Percentiles rank a stretch among this genome's conserved stretches.
Conservation (phyloP, 768 basidiomycete genomes). For the Tricholoma furcatifolium region DNA sequence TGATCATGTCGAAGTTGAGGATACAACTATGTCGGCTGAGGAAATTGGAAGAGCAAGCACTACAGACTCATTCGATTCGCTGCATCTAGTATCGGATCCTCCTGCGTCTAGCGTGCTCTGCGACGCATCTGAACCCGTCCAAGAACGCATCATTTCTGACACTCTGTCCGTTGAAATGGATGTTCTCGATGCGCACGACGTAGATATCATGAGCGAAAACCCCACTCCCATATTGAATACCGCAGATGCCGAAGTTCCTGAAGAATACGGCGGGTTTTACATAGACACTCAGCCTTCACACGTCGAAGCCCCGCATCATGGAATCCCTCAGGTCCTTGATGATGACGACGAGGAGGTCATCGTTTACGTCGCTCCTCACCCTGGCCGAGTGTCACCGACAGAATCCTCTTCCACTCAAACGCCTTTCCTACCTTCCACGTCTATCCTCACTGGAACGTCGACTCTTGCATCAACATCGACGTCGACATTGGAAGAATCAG, state of each 20-base stretch:
- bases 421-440: slow-evolving; percentile 11
- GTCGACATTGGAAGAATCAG: background rate
- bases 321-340: slow-evolving; percentile 16
- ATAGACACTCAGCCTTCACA: slow-evolving; percentile 41
- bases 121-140: too few species aligned
- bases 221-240: background rate
- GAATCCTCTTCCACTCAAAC: slow-evolving; percentile 4
- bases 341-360: slow-evolving; percentile 65
- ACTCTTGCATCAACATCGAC: slow-evolving; percentile 1
- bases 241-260: background rate
- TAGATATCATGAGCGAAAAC: background rate
- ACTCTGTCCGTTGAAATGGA: background rate
- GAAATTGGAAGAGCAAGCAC: too few species aligned
- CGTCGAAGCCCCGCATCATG: slow-evolving; percentile 10
- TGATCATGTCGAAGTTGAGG: too few species aligned
- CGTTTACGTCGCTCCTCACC: slow-evolving; percentile 77
- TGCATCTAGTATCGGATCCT: too few species aligned
- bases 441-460: slow-evolving; percentile 27
- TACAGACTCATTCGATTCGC: too few species aligned
- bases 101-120: too few species aligned
- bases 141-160: too few species aligned
- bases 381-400: slow-evolving; percentile 33
- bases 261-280: slow-evolving; percentile 25
- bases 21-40: too few species aligned
- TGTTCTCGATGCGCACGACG: background rate